Conservation (phyloP, 805 yeast species). For the Starmerella scarabaei region DNA sequence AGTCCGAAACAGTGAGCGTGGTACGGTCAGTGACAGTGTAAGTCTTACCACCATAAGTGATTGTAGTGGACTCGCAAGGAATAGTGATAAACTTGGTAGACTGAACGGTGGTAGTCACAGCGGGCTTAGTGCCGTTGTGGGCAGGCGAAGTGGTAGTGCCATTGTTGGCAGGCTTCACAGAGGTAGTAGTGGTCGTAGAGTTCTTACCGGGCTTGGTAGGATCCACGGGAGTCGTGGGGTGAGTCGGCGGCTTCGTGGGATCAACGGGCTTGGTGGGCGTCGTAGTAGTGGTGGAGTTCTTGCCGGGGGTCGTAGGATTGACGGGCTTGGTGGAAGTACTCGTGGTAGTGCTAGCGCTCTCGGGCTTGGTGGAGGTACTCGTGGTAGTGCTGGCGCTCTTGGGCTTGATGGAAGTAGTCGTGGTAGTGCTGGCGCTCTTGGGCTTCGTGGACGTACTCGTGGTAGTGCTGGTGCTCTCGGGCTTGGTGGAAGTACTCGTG, state of each 20-base stretch:
- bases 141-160: conserved; percentile 39
- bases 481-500: too few relatives aligned
- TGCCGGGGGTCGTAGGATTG: conserved; percentile 2
- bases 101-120: conserved; percentile 19
- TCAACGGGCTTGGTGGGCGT: too few relatives aligned
- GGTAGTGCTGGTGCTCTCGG: not conserved
- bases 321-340: not conserved
- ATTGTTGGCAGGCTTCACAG: too few relatives aligned
- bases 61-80: conserved; percentile 22
- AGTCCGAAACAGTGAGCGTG: conserved; percentile 44
- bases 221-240: conserved; percentile 1
- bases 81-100: conserved; percentile 20
- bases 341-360: not conserved
- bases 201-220: conserved; percentile 1
- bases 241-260: not conserved
- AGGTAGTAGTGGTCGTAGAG: too few relatives aligned
- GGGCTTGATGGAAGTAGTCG: conserved; percentile 1
- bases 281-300: too few relatives aligned
- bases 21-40: conserved; percentile 37
- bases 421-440: conserved; percentile 1
- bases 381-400: not conserved
- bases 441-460: not conserved
- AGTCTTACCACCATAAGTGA: conserved; percentile 30
- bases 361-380: too few relatives aligned
- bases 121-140: conserved; percentile 12